Evolutionary conservation across 2,329 filamentous ascomycete genomes (phyloP), one percentile per base, ranked within the genome.

Genomic region (Verticillium klebahnii): DNA sequence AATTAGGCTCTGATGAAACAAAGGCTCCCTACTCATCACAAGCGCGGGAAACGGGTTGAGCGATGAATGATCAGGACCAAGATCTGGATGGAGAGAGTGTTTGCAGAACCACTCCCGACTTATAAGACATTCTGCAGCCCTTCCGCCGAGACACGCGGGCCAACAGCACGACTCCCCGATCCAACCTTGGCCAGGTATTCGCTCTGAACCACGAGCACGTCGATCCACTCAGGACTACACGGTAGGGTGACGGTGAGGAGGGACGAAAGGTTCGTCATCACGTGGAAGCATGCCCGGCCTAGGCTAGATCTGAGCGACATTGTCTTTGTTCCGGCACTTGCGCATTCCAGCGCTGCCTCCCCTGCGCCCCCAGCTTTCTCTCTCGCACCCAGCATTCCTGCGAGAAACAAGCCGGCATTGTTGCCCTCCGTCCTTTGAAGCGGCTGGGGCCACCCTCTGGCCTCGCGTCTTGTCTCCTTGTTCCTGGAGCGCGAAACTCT

Each of bases 261-360:
- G 5, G 19, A 50, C n/a, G 19, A 50, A 6, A 23, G 17, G 40
- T 19, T 50, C 40, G 19, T n/a, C 40, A 19, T 50, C 52, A 56
- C 54, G 54, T 34, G 29, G 54, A 36, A 17, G 32, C 17, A 32
- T 36, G 55, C 19, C 31, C 19, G 37, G 5, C 19, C 69, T 69
- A 65, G 63, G 56, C 69, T 68, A 65, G 65, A 68, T 74, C 73
- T 69, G 70, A 72, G 67, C 67, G 70, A 74, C 72, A 75, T 74
- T 70, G 71, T 72, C 72, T 75, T 76, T 75, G 73, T 75, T 57
- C 62, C 62, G 63, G 64, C 34, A 34, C 31, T 65, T 62, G 50
- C 60, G 59, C 67, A 69, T 69, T 69, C 67, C 67, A 69, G 60
- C 50, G 66, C 40, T 50, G n/a, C n/a, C 40, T 25, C n/a, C 23